A percentile compares a stretch with the other conserved stretches of the same genome.
Conservation (phyloP, 805 yeast genomes). For the Kazachstania viticola region DNA sequence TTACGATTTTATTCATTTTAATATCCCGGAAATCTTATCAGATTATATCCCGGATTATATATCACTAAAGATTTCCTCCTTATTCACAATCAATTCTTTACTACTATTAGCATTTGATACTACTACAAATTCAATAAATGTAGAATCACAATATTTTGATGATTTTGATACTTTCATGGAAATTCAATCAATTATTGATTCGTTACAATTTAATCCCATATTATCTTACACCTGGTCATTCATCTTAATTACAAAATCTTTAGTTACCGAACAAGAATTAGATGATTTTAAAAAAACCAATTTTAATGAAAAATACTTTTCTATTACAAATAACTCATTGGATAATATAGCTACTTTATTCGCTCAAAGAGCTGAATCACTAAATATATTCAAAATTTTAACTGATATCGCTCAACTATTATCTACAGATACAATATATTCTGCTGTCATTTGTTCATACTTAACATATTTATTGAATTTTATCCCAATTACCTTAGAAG, state of each 20-base stretch:
- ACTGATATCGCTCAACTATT: slow-evolving; percentile 32
- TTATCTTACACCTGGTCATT: slow-evolving; percentile 60
- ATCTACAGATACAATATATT: slow-evolving; percentile 38
- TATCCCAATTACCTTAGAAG: slow-evolving; percentile 33
- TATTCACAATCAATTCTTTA: slow-evolving; percentile 30
- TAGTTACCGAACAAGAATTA: slow-evolving; percentile 32
- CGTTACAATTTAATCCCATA: slow-evolving; percentile 29
- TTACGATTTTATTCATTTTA: slow-evolving; percentile 2
- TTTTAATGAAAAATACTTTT: not conserved
- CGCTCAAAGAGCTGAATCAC: slow-evolving; percentile 28
- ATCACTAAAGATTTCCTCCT: slow-evolving; percentile 4
- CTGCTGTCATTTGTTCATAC: slow-evolving; percentile 33
- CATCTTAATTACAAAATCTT: slow-evolving; percentile 39
- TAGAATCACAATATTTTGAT: slow-evolving; percentile 29
- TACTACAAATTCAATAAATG: slow-evolving; percentile 31
- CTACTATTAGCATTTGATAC: slow-evolving; percentile 47
- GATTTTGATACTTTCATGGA: slow-evolving; percentile 29
- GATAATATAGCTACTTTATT: slow-evolving; percentile 15
- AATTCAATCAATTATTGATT: slow-evolving; percentile 28
- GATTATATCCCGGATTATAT: slow-evolving; percentile 2
- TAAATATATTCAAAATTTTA: slow-evolving; percentile 38
- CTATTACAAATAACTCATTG: not conserved
- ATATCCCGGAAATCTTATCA: slow-evolving; percentile 2
- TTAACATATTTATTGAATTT: slow-evolving; percentile 30
- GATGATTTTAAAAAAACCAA: slow-evolving; percentile 6